A percentile compares a stretch with the other conserved stretches of the same genome.
Evolutionary conservation across 2,329 filamentous ascomycete species (phyloP).

Genomic region (Epichloe glyceriae): DNA sequence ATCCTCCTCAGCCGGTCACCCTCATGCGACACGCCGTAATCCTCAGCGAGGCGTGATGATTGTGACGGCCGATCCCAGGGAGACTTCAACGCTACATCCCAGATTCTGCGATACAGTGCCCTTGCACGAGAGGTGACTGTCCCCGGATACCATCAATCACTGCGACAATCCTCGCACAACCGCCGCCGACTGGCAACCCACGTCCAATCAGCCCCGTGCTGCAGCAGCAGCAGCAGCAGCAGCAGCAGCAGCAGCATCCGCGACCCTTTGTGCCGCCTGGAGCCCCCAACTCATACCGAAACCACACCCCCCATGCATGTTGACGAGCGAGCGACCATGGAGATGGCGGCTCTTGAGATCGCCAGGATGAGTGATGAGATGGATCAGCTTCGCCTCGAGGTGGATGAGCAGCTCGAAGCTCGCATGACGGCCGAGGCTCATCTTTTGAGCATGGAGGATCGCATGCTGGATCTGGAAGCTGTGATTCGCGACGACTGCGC

Average conservation of each 20-base stretch:
- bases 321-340: conserved; percentile 59
- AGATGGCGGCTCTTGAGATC: conserved; percentile 70
- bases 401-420: conserved; percentile 57
- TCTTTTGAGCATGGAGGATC: conserved; percentile 55
- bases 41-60: conserved; percentile 92
- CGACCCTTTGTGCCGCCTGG: conserved; percentile 30
- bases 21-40: conserved; percentile 36
- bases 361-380: conserved; percentile 60
- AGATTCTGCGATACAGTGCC: conserved; percentile 89
- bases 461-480: conserved; percentile 58
- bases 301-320: conserved; percentile 27
- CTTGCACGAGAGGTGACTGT: conserved; percentile 88
- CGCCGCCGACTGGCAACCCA: conserved; percentile 13
- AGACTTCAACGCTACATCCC: conserved; percentile 93
- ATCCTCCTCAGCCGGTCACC: conserved; percentile 26
- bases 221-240: conserved; percentile 14
- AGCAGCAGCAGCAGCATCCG: conserved; percentile 18
- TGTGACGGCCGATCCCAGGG: conserved; percentile 87
- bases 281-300: conserved; percentile 20
- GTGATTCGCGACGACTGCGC: conserved; percentile 82
- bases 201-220: conserved; percentile 18
- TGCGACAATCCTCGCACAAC: conserved; percentile 46
- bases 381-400: conserved; percentile 56
- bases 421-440: conserved; percentile 61
- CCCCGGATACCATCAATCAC: conserved; percentile 71